phyloP scores from a whole-genome alignment of 306 rosid genomes.

The Arachis stenosperma region DNA sequence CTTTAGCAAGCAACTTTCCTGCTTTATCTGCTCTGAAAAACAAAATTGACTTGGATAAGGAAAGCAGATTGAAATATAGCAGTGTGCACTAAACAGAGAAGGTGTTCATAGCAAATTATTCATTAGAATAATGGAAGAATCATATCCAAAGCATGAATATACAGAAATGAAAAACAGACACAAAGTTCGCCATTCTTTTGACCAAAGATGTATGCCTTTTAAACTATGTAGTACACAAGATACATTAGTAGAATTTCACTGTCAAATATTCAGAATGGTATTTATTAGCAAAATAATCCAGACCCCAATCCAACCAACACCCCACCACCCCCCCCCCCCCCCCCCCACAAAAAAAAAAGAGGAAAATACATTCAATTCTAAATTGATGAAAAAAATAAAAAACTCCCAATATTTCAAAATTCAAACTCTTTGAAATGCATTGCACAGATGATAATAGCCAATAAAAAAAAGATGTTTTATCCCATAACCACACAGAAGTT shows the following conservation, averaged over 20 bases:
- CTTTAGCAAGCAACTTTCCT: conserved; percentile 70
- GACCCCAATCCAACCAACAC: no score
- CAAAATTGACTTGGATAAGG: conserved; percentile 28
- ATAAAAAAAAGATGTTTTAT: no score
- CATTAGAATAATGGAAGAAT: conserved; percentile 6
- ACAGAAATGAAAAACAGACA: background rate
- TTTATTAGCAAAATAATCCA: background rate
- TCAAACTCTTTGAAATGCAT: no score
- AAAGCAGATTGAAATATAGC: background rate
- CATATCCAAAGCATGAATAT: conserved; percentile 5
- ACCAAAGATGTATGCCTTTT: background rate
- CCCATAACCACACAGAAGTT: conserved; percentile 7
- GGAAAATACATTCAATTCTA: no score
- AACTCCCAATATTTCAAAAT: no score
- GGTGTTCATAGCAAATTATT: background rate
- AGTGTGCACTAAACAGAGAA: conserved; percentile 24
- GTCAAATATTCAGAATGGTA: background rate
- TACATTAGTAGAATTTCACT: conserved; percentile 6
- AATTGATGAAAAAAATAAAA: no score
- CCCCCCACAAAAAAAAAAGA: no score
- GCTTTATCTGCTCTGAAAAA: conserved; percentile 65
- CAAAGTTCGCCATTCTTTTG: conserved; percentile 12
- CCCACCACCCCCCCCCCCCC: no score
- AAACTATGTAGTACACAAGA: background rate
- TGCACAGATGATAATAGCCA: no score